Percentiles rank a stretch among this genome's conserved stretches.
Conservation (phyloP, 163 green algal species). For the Smithsoniella earleae region DNA sequence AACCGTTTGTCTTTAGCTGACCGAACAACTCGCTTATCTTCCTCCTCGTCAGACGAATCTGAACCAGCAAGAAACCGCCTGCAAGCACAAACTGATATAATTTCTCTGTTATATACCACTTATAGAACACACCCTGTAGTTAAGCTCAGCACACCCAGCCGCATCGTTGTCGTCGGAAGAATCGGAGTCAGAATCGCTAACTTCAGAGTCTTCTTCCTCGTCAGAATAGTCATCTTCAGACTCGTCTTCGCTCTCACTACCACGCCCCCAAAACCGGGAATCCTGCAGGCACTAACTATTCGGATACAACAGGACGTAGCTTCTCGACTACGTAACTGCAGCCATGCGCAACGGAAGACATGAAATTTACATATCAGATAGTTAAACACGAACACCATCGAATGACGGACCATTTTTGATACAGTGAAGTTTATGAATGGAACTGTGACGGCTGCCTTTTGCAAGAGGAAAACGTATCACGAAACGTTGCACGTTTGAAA, state of each 20-base stretch:
- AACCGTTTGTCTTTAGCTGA: slow-evolving; percentile 80
- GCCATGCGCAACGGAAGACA: too few species aligned
- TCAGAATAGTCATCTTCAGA: slow-evolving; percentile 48
- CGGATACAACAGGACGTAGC: too few species aligned
- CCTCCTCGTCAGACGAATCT: slow-evolving; percentile 70
- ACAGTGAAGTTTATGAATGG: too few species aligned
- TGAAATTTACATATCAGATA: too few species aligned
- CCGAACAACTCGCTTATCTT: slow-evolving; percentile 70
- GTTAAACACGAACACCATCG: too few species aligned
- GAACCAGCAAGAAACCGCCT: slow-evolving; percentile 65
- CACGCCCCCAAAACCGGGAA: slow-evolving; percentile 69
- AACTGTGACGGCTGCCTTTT: too few species aligned
- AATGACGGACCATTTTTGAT: too few species aligned
- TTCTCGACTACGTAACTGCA: too few species aligned
- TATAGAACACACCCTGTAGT: not conserved
- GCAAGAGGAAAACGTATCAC: too few species aligned
- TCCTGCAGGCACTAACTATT: too few species aligned
- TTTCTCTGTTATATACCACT: too few species aligned
- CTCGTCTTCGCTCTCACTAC: slow-evolving; percentile 57
- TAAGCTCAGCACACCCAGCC: slow-evolving; percentile 37
- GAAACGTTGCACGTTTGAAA: too few species aligned
- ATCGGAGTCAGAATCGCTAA: slow-evolving; percentile 44
- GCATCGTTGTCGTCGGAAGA: slow-evolving; percentile 44
- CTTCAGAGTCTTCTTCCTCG: slow-evolving; percentile 39
- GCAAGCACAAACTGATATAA: slow-evolving; percentile 12